phyloP scores from a whole-genome alignment of 2,329 filamentous ascomycete genomes.

The Exserohilum turcica region DNA sequence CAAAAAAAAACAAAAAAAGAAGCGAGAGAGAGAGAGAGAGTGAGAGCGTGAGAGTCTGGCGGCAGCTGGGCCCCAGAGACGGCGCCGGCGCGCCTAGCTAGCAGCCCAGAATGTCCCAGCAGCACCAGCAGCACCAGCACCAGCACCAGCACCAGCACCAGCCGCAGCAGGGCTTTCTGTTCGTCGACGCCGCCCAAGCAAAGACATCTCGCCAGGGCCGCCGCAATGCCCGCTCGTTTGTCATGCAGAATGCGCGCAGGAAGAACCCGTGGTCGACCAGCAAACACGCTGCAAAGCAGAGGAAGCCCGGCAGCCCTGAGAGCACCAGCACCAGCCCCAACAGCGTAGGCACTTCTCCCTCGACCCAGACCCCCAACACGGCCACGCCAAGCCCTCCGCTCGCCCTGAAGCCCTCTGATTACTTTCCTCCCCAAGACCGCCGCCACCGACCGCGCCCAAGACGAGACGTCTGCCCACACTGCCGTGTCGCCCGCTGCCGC shows the following conservation, averaged over 20 bases:
- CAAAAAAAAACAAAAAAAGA: too few relatives aligned
- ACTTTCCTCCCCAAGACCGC: constrained; percentile 24
- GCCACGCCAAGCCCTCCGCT: constrained; percentile 41
- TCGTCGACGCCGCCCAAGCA: constrained; percentile 46
- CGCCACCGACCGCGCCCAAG: constrained; percentile 23
- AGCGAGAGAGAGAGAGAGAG: too few relatives aligned
- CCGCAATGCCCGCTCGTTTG: constrained; percentile 49
- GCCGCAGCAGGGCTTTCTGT: constrained; percentile 47
- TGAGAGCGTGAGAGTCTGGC: too few relatives aligned
- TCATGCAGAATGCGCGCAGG: constrained; percentile 48
- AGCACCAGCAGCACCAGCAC: too few relatives aligned
- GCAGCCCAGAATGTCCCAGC: constrained; percentile 31
- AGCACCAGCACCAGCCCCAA: constrained; percentile 33
- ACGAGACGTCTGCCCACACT: constrained; percentile 36
- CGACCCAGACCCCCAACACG: constrained; percentile 35
- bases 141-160: too few relatives aligned
- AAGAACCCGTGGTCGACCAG: constrained; percentile 49
- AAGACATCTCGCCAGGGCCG: constrained; percentile 47
- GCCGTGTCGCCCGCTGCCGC: constrained; percentile 36
- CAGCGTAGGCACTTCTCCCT: constrained; percentile 37
- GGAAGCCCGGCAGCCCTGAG: constrained; percentile 28
- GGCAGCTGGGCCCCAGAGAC: constrained; percentile 23
- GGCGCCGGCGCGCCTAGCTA: constrained; percentile 21
- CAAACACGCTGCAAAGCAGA: constrained; percentile 44
- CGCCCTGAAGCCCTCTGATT: constrained; percentile 20